Percentiles rank a stretch among this genome's conserved stretches.
Evolutionary conservation across 768 basidiomycete genomes (phyloP).

Genomic region (Suillus subluteus): DNA sequence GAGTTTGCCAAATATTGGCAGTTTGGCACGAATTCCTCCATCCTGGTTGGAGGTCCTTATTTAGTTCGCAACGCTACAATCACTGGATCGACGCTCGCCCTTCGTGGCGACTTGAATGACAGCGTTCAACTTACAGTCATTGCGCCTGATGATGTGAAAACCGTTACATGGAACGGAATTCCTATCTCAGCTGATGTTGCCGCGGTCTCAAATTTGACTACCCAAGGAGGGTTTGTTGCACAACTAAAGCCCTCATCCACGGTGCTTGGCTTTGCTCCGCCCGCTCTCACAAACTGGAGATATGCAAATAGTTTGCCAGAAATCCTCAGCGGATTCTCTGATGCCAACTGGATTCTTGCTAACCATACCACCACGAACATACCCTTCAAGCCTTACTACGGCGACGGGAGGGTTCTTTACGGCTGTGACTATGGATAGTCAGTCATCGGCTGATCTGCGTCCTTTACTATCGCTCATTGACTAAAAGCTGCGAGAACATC

Average conservation of each 20-base stretch:
- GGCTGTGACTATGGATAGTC: constrained; percentile 89
- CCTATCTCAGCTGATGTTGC: constrained; percentile 42
- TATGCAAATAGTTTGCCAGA: constrained; percentile 80
- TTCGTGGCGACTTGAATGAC: constrained; percentile 71
- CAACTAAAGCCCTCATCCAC: constrained; percentile 40
- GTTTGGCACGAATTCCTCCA: constrained; percentile 69
- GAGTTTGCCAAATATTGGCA: constrained; percentile 68
- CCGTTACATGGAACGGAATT: constrained; percentile 76
- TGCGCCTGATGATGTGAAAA: constrained; percentile 52
- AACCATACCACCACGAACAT: constrained; percentile 75
- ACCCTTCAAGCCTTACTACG: constrained; percentile 68
- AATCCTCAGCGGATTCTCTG: constrained; percentile 57
- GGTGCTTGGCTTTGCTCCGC: constrained; percentile 40
- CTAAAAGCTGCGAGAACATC: constrained; percentile 73
- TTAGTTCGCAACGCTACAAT: constrained; percentile 62
- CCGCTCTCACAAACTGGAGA: constrained; percentile 68
- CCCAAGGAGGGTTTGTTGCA: constrained; percentile 52
- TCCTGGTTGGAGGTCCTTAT: constrained; percentile 69
- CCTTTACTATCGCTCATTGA: constrained; percentile 14
- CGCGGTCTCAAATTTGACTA: constrained; percentile 29
- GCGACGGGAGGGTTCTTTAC: constrained; percentile 78
- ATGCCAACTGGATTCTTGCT: constrained; percentile 65
- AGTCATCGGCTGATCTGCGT: constrained; percentile 28
- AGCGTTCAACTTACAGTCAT: constrained; percentile 64
- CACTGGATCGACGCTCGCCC: constrained; percentile 50